Conservation (phyloP, 2,329 filamentous ascomycete genomes). For the Hymenoscyphus linearis region DNA sequence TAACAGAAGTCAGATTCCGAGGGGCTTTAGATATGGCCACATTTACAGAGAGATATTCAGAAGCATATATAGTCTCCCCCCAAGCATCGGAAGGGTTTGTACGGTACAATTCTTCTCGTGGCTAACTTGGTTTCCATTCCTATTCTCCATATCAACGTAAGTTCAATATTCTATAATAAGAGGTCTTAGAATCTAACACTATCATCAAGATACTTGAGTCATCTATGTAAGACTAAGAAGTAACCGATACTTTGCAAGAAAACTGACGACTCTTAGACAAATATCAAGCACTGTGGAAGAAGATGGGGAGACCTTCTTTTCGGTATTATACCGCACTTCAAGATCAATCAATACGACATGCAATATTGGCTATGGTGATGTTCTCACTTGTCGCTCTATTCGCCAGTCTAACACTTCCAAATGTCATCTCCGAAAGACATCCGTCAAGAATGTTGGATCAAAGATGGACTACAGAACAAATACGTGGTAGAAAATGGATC, state of each 20-base stretch:
- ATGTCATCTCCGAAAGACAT: not conserved
- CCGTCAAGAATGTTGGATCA: too few species aligned
- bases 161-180: not conserved
- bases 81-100: conserved; percentile 17
- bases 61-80: not conserved
- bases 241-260: too few species aligned
- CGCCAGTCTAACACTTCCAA: not conserved
- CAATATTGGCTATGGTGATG: not conserved
- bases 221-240: not conserved
- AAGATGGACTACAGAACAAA: too few species aligned
- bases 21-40: not conserved
- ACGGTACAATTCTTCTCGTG: conserved; percentile 30
- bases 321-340: not conserved
- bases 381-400: conserved; percentile 4
- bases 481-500: not conserved
- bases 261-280: not conserved
- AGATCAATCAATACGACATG: conserved; percentile 5
- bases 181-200: not conserved
- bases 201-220: not conserved
- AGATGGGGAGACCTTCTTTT: not conserved
- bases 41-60: not conserved
- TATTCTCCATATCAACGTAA: conserved; percentile 33
- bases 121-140: conserved; percentile 34
- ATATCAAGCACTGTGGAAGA: not conserved
- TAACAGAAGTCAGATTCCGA: not conserved